Conservation (phyloP, 1,284 basidiomycete genomes). For the Tylopilus sp. region DNA sequence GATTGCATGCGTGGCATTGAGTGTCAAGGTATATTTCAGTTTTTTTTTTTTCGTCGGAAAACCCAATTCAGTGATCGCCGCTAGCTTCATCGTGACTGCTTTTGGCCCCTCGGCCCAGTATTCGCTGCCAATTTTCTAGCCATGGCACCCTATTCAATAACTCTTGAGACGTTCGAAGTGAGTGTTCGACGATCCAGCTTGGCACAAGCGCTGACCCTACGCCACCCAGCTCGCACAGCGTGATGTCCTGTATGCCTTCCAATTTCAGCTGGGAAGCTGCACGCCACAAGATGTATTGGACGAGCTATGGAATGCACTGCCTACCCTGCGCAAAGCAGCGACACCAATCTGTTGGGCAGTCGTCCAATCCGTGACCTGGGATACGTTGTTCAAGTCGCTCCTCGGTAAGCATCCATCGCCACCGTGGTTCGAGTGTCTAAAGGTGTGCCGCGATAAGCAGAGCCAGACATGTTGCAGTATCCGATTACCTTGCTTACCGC, state of each 20-base stretch:
- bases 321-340: conserved; percentile 44
- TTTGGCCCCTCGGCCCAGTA: conserved; percentile 51
- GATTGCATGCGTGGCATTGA: conserved; percentile 52
- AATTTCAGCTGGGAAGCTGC: conserved; percentile 46
- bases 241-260: conserved; percentile 48
- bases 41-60: background rate
- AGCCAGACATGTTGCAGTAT: conserved; percentile 48
- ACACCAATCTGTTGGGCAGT: conserved; percentile 41
- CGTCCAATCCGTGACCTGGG: conserved; percentile 48
- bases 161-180: conserved; percentile 51
- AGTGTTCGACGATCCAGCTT: conserved; percentile 1
- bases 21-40: conserved; percentile 53
- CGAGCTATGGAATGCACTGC: conserved; percentile 54
- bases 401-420: conserved; percentile 34
- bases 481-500: conserved; percentile 50
- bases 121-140: conserved; percentile 46
- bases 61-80: background rate
- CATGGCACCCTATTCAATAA: conserved; percentile 44
- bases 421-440: background rate
- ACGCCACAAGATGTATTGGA: conserved; percentile 57
- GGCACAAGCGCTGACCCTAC: conserved; percentile 1
- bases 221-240: conserved; percentile 48
- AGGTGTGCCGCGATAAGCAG: conserved; percentile 27
- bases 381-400: conserved; percentile 43
- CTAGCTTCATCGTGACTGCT: conserved; percentile 61